Base-by-base conservation (phyloP, 2,329 filamentous ascomycete genomes). In the Davidsoniella australis region DNA sequence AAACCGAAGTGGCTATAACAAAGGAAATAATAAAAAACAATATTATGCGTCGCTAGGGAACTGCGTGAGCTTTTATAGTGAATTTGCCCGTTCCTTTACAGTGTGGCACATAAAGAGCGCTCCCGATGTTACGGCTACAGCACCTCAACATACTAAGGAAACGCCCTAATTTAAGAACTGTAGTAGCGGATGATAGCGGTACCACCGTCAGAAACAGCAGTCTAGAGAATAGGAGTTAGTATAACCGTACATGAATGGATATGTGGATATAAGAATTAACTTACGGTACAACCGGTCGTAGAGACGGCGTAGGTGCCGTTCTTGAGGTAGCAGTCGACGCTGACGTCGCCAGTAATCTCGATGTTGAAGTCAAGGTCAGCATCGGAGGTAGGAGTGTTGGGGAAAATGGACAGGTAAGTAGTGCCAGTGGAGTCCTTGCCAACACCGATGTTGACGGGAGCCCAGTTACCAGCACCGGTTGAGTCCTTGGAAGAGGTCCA, bases 391-490 rank as follows among this genome's bases (percentile, higher is more conserved):
- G 87, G 86, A 54, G 66, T 60, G 70, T 96, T 95, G 62, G 80
- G 78, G 73, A 89, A 86, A 63, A 95, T 76, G 45, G 85, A 86
- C 53, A 94, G 68, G 70, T 77, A 96, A 40, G 82, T 91, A 54
- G 65, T 67, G 60, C 82, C 78, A 58, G 72, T 58, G 12, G 60
- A 63, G 61, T 72, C 75, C 64, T 77, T 75, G 54, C 88, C 86
- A 53, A 87, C 80, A 63, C 89, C 89, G 48, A 94, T 68, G 68
- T 88, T 89, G 58, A 86, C 68, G 26, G 91, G 88, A 44, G 91
- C 81, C 73, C 75, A 94, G 76, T 98, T 95, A 56, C 91, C 79
- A 52, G 77, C 69, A 17, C 71, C 71, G 47, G 75, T 69, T 38
- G 67, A 64, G 57, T 68, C 64, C 16, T 56, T 57, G 18, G 58